Percentiles rank a stretch among this genome's conserved stretches.
Conservation (phyloP, 108 stramenopile species). For the Mayamaea pseudoterrestris region DNA sequence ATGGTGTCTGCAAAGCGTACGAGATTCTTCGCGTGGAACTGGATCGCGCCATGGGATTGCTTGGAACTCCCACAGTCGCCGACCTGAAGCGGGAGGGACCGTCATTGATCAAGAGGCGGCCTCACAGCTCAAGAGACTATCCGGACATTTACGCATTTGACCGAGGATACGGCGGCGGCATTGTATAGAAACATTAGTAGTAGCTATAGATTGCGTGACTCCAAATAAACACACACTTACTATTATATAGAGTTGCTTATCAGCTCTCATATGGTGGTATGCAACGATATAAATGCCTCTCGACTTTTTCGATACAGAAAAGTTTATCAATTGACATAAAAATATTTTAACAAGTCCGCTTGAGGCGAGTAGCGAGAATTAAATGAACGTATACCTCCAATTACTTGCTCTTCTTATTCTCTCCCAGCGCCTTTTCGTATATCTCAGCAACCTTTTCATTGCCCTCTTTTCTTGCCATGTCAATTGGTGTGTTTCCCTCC, state of each 20-base stretch:
- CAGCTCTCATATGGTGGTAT: no score
- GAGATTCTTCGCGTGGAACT: slow-evolving; percentile 80
- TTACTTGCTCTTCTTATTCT: slow-evolving; percentile 10
- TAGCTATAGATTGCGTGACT: not conserved
- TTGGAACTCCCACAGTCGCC: slow-evolving; percentile 77
- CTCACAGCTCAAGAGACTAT: slow-evolving; percentile 64
- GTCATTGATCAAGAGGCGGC: slow-evolving; percentile 70
- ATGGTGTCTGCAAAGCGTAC: slow-evolving; percentile 79
- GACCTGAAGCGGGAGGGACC: slow-evolving; percentile 86
- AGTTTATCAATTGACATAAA: no score
- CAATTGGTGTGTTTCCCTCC: slow-evolving; percentile 73
- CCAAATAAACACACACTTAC: no score
- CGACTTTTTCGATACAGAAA: no score
- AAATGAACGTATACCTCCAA: no score
- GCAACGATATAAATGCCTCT: no score
- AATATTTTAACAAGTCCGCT: no score
- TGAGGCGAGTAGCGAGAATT: no score
- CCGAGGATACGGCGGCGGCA: slow-evolving; percentile 85
- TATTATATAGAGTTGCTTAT: no score
- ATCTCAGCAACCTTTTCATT: slow-evolving; percentile 61
- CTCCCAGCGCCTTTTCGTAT: slow-evolving; percentile 28
- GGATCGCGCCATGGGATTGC: slow-evolving; percentile 84
- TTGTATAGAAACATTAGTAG: slow-evolving; percentile 37
- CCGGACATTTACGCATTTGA: slow-evolving; percentile 80
- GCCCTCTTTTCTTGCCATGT: slow-evolving; percentile 52